phyloP scores from a whole-genome alignment of 257 asterid species.

The Coffea canephora region DNA sequence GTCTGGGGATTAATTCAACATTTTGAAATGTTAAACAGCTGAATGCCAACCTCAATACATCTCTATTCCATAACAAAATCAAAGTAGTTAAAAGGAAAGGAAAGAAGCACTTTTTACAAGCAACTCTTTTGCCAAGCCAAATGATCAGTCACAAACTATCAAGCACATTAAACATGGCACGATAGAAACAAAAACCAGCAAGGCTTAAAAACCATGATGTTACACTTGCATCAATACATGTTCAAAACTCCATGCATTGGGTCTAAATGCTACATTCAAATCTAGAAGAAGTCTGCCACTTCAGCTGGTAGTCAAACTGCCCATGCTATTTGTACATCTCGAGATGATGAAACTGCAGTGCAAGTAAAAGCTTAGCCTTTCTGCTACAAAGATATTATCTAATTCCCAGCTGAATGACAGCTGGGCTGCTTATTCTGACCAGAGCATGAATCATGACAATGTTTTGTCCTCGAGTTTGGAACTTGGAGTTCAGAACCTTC shows the following conservation, averaged over 20 bases:
- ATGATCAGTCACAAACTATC: not conserved
- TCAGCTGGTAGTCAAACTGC: conserved; percentile 4
- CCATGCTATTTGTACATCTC: not conserved
- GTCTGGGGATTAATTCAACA: no score
- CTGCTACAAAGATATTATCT: not conserved
- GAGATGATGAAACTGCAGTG: not conserved
- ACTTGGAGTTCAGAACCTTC: not conserved
- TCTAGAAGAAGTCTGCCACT: not conserved
- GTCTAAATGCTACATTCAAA: not conserved
- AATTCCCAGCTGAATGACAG: not conserved
- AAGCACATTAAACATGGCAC: not conserved
- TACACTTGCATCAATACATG: not conserved
- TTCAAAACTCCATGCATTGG: conserved; percentile 1
- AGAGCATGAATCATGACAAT: not conserved
- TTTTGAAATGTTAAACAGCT: not conserved
- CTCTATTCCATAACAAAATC: not conserved
- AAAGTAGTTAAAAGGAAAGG: no score
- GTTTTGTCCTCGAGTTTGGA: not conserved
- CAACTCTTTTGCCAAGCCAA: not conserved
- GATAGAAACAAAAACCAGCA: not conserved
- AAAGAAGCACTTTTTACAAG: not conserved
- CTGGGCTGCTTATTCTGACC: not conserved
- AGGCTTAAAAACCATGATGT: not conserved
- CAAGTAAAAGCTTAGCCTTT: not conserved
- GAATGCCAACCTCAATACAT: not conserved